Conservation (phyloP, 2,329 filamentous ascomycete species). For the Epichloe aotearoae region DNA sequence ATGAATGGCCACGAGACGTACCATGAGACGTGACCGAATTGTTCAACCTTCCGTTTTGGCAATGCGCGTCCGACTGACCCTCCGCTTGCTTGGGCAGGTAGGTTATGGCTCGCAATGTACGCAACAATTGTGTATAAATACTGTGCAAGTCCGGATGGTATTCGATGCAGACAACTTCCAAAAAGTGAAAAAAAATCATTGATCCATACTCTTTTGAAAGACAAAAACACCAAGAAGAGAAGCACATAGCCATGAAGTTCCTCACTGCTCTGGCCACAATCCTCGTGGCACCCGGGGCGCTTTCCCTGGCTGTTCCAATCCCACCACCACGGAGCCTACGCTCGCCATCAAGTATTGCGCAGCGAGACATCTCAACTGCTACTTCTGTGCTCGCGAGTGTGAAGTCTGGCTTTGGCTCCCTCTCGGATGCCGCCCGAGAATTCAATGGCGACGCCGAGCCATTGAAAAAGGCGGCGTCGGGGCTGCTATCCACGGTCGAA, state of each 20-base stretch:
- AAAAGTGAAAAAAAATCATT: too few species aligned
- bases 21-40: too few species aligned
- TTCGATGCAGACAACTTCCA: too few species aligned
- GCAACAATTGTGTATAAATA: too few species aligned
- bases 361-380: constrained; percentile 6
- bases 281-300: not conserved
- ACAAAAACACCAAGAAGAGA: too few species aligned
- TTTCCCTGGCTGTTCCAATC: not conserved
- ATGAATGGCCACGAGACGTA: too few species aligned
- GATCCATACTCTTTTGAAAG: too few species aligned
- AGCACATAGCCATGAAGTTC: not conserved
- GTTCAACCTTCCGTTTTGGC: too few species aligned
- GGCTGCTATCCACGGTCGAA: constrained; percentile 5
- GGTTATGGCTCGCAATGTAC: too few species aligned
- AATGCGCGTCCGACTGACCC: too few species aligned
- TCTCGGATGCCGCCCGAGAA: constrained; percentile 2
- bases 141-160: too few species aligned
- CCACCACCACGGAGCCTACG: not conserved
- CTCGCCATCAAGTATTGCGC: not conserved
- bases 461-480: constrained; percentile 1
- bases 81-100: too few species aligned
- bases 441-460: constrained; percentile 6
- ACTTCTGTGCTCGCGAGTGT: constrained; percentile 7
- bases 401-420: constrained; percentile 3
- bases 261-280: not conserved